These are phyloP conservation scores for Zymoseptoria ardabiliae DNA, from an alignment of 2,329 filamentous ascomycete genomes.

Conservation along the genomic window DNA sequence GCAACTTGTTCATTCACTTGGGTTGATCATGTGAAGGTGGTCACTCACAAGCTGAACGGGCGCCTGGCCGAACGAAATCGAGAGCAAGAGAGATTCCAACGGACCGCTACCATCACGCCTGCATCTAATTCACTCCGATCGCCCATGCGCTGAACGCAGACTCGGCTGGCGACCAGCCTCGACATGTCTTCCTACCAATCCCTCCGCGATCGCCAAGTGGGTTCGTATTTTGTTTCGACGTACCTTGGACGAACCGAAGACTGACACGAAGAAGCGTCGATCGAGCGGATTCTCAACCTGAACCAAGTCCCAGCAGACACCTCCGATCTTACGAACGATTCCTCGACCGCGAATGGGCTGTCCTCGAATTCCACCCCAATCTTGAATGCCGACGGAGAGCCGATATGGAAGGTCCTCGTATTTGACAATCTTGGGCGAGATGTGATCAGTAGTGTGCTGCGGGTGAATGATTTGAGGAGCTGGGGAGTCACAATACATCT, in stretches of 20 bases:
- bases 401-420: conserved; percentile 95
- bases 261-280: conserved; percentile 56
- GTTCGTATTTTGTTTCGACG: conserved; percentile 38
- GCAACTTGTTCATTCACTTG: neutral
- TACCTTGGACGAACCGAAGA: neutral
- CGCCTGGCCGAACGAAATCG: neutral
- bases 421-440: conserved; percentile 89
- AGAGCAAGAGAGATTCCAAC: neutral
- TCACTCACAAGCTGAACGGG: neutral
- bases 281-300: conserved; percentile 91
- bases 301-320: conserved; percentile 61
- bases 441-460: conserved; percentile 91
- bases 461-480: conserved; percentile 83
- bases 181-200: conserved; percentile 52
- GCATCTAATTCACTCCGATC: neutral
- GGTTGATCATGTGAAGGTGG: neutral
- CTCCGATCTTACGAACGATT: conserved; percentile 55
- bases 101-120: neutral
- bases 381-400: conserved; percentile 77
- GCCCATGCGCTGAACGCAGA: conserved; percentile 22
- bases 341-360: conserved; percentile 53
- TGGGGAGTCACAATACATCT: conserved; percentile 97
- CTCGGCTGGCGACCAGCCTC: conserved; percentile 26
- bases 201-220: conserved; percentile 65
- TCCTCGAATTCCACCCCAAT: conserved; percentile 68